Percentiles rank a stretch among this genome's conserved stretches.
These are phyloP conservation scores for Neofusicoccum ribis DNA, from an alignment of 2,329 filamentous ascomycete species.

Conservation along the genomic window DNA sequence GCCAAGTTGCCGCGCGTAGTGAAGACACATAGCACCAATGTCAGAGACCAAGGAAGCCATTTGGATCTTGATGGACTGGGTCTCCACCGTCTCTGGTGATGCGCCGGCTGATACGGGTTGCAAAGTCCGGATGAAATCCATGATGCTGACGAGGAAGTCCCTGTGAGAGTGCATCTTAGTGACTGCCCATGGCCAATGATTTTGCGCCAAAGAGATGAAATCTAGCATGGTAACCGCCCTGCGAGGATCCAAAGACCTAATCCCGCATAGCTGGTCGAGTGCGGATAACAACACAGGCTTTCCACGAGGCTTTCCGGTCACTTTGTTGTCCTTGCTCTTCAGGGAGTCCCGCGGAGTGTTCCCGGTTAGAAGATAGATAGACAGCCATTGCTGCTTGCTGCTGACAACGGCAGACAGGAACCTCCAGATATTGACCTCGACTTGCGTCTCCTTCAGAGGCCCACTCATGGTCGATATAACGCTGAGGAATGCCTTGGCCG, in stretches of 20 bases:
- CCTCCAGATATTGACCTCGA: constrained; percentile 74
- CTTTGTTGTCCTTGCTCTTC: constrained; percentile 47
- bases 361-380: constrained; percentile 87
- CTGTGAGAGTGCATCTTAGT: constrained; percentile 74
- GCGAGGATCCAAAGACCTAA: constrained; percentile 62
- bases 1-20: constrained; percentile 76
- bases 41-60: constrained; percentile 83
- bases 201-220: constrained; percentile 85
- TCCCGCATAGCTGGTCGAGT: constrained; percentile 66
- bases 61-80: constrained; percentile 43
- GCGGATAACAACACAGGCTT: constrained; percentile 74
- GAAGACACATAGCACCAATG: constrained; percentile 86
- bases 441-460: constrained; percentile 65
- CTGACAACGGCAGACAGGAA: constrained; percentile 84
- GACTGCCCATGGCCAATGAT: constrained; percentile 95
- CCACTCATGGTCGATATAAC: constrained; percentile 75
- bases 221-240: constrained; percentile 76
- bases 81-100: constrained; percentile 25
- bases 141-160: constrained; percentile 70
- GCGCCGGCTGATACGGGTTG: constrained; percentile 59
- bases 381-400: constrained; percentile 93
- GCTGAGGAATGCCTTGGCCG: constrained; percentile 80
- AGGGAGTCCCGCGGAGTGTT: constrained; percentile 77
- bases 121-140: constrained; percentile 65
- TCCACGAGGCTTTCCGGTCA: constrained; percentile 39